These are phyloP conservation scores for Termitomyces sp. DNA, from an alignment of 768 basidiomycete species.

Conservation along the genomic window DNA sequence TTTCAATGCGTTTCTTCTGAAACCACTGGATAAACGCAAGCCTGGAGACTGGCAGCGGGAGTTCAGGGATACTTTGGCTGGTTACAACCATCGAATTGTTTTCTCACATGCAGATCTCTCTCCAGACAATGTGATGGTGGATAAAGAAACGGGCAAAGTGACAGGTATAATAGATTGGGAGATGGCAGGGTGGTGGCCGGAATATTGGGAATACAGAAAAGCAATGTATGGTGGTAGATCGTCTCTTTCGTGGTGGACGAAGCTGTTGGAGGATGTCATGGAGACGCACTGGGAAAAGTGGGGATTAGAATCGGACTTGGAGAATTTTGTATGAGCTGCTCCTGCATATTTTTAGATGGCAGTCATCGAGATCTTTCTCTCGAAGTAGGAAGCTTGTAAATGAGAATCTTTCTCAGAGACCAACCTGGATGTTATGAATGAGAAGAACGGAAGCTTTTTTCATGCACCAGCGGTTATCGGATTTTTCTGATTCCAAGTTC, in stretches of 20 bases:
- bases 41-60: not conserved
- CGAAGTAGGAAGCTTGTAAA: not conserved
- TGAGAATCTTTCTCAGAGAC: too few relatives aligned
- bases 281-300: not conserved
- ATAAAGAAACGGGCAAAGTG: constrained; percentile 9
- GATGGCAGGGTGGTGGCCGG: constrained; percentile 17
- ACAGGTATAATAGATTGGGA: constrained; percentile 20
- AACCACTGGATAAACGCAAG: not conserved
- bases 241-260: not conserved
- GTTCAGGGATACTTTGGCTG: not conserved
- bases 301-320: not conserved
- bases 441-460: too few relatives aligned
- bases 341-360: not conserved
- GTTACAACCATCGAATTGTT: not conserved
- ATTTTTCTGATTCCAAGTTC: not conserved
- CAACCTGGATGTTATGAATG: not conserved
- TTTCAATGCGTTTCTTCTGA: not conserved
- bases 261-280: not conserved
- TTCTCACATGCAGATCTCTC: constrained; percentile 6
- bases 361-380: not conserved
- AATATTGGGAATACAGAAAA: constrained; percentile 20
- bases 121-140: constrained; percentile 1
- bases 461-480: not conserved
- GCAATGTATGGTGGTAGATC: constrained; percentile 2
- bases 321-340: not conserved